phyloP scores from a whole-genome alignment of 2,329 filamentous ascomycete genomes.

The Fusarium succisae region DNA sequence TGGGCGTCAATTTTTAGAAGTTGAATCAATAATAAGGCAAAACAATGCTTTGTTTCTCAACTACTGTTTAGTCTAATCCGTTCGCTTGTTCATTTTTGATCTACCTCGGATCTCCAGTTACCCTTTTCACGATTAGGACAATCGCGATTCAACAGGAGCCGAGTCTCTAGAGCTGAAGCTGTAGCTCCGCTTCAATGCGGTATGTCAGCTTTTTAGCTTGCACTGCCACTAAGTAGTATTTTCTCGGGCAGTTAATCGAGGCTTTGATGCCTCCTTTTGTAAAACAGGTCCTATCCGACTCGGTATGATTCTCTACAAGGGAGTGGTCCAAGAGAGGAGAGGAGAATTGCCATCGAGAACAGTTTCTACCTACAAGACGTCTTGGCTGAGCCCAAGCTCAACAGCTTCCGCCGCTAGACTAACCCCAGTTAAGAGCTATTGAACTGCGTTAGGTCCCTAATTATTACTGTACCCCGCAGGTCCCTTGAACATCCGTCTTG shows the following conservation, averaged over 20 bases:
- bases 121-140: not conserved
- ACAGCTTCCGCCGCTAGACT: not conserved
- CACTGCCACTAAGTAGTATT: not conserved
- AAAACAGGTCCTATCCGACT: not conserved
- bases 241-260: not conserved
- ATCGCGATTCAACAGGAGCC: not conserved
- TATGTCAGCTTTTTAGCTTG: slow-evolving; percentile 1
- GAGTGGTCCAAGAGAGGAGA: not conserved
- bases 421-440: not conserved
- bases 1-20: not conserved
- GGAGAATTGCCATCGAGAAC: not conserved
- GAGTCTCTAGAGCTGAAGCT: not conserved
- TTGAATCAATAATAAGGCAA: not conserved
- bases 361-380: not conserved
- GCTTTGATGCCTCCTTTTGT: not conserved
- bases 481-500: slow-evolving; percentile 15
- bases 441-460: not conserved
- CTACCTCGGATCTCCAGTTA: not conserved
- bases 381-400: not conserved
- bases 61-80: not conserved
- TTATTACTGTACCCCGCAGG: slow-evolving; percentile 20
- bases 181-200: not conserved
- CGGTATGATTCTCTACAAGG: not conserved
- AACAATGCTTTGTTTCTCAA: not conserved
- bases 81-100: not conserved